Percentiles rank a stretch among this genome's conserved stretches.
These are phyloP conservation scores for Lagerstroemia speciosa DNA, from an alignment of 345 rosid species.

Conservation along the genomic window DNA sequence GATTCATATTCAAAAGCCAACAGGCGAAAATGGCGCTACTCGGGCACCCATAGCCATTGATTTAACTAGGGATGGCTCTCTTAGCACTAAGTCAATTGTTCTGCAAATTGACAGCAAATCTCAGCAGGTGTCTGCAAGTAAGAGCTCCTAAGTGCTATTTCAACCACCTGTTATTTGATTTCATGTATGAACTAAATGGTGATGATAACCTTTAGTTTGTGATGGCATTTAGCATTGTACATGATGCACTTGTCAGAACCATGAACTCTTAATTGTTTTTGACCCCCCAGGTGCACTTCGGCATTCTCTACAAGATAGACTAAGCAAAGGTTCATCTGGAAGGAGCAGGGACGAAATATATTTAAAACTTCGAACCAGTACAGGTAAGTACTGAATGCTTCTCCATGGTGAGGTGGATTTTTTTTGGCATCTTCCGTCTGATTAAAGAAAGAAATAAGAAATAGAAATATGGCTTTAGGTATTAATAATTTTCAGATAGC, in stretches of 20 bases:
- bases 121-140: slow-evolving; percentile 92
- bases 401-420: not conserved
- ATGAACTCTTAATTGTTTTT: not conserved
- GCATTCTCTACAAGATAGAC: slow-evolving; percentile 88
- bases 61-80: slow-evolving; percentile 53
- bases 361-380: slow-evolving; percentile 85
- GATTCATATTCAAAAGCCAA: slow-evolving; percentile 44
- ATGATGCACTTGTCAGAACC: not conserved
- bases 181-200: not conserved
- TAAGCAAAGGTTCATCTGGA: slow-evolving; percentile 76
- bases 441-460: not conserved
- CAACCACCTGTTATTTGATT: not conserved
- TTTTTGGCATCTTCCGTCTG: not conserved
- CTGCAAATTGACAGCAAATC: slow-evolving; percentile 82
- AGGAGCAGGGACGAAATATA: slow-evolving; percentile 72
- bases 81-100: slow-evolving; percentile 75
- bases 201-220: not conserved
- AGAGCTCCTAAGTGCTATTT: slow-evolving; percentile 10
- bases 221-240: not conserved
- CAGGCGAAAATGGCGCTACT: slow-evolving; percentile 97
- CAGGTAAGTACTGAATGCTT: slow-evolving; percentile 40
- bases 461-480: not conserved
- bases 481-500: too few relatives aligned
- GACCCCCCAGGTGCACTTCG: slow-evolving; percentile 63
- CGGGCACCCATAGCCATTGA: slow-evolving; percentile 85